phyloP scores from a whole-genome alignment of 805 yeast species.

The Saccharomycopsis synnaedendra region DNA sequence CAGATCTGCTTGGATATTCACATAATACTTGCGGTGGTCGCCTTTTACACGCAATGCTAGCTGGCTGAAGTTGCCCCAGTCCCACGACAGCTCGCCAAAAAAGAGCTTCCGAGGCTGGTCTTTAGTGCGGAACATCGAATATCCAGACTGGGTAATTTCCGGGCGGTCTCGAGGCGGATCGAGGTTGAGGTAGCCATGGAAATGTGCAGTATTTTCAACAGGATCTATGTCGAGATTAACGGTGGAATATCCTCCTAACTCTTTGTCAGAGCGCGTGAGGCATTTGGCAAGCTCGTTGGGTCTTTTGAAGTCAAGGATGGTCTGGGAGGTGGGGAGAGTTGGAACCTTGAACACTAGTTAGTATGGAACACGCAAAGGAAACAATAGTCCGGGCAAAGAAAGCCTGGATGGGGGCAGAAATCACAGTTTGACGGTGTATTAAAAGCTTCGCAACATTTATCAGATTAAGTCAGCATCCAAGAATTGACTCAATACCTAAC shows the following conservation, averaged over 20 bases:
- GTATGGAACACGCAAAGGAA: neutral
- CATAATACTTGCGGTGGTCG: conserved; percentile 61
- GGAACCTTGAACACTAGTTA: conserved; percentile 1
- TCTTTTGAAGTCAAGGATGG: conserved; percentile 49
- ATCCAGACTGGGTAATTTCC: conserved; percentile 51
- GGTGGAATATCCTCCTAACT: conserved; percentile 70
- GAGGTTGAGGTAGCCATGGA: conserved; percentile 58
- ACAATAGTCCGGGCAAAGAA: neutral
- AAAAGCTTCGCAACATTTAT: too few species aligned
- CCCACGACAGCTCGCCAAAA: conserved; percentile 43
- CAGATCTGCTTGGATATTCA: conserved; percentile 73
- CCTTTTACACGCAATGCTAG: conserved; percentile 63
- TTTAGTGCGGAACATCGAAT: conserved; percentile 76
- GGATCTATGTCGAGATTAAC: conserved; percentile 35
- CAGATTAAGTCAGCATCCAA: too few species aligned
- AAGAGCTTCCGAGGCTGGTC: conserved; percentile 36
- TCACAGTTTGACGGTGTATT: neutral
- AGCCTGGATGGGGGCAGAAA: neutral
- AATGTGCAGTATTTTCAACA: conserved; percentile 40
- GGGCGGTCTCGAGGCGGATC: conserved; percentile 59
- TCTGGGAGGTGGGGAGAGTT: conserved; percentile 18
- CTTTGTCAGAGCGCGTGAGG: conserved; percentile 58
- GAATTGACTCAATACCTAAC: too few species aligned
- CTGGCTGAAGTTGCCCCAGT: conserved; percentile 53
- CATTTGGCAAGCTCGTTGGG: conserved; percentile 37